These are phyloP conservation scores for Sphagnum contortum DNA, from an alignment of 225 moss, liverwort and hornwort genomes.

Conservation along the genomic window DNA sequence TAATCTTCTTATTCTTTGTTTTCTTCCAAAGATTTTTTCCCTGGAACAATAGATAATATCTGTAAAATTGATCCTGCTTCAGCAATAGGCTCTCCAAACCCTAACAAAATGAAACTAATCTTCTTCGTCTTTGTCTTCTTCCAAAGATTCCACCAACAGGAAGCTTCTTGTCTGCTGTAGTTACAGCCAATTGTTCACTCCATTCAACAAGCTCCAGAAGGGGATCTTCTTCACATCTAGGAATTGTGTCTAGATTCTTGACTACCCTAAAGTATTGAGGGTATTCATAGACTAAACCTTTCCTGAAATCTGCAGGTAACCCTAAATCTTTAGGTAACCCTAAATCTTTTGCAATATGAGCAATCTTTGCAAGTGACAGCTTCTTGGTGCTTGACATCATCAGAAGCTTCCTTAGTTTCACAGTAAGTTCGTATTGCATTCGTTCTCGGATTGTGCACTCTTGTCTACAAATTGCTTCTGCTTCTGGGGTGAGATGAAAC, in stretches of 20 bases:
- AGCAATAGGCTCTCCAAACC: too few species aligned
- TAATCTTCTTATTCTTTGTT: too few species aligned
- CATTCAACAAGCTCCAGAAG: conserved; percentile 72
- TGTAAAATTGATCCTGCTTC: too few species aligned
- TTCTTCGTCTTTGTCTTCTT: too few species aligned
- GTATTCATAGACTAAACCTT: conserved; percentile 43
- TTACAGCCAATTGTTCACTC: conserved; percentile 78
- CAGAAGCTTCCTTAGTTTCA: conserved; percentile 80
- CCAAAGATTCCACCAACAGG: too few species aligned
- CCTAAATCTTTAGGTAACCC: too few species aligned
- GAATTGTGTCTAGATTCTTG: conserved; percentile 22
- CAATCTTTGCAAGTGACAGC: conserved; percentile 57
- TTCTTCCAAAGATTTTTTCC: too few species aligned
- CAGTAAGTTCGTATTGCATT: conserved; percentile 59
- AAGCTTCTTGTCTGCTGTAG: conserved; percentile 35
- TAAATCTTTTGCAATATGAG: conserved; percentile 65
- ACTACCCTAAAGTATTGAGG: conserved; percentile 72
- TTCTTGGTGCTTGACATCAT: conserved; percentile 84
- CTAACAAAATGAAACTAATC: too few species aligned
- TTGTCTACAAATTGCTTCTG: conserved; percentile 52
- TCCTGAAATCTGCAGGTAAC: conserved; percentile 69
- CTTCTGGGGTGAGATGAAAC: conserved; percentile 61
- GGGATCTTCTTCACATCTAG: conserved; percentile 23
- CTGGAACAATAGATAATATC: too few species aligned
- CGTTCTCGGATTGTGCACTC: conserved; percentile 45